These are phyloP conservation scores for Lycium barbarum DNA, from an alignment of 257 asterid genomes.

Conservation along the genomic window DNA sequence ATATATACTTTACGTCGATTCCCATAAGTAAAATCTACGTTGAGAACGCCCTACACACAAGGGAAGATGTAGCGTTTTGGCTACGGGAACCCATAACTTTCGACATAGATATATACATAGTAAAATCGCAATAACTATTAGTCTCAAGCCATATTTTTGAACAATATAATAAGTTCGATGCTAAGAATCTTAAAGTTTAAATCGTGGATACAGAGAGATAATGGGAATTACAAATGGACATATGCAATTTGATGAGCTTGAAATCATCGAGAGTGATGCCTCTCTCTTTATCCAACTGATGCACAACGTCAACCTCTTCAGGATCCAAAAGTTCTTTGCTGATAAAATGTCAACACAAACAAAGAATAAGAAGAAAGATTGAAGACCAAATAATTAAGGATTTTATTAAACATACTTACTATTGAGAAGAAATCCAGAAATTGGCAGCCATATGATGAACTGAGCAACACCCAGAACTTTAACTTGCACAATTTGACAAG, in stretches of 20 bases:
- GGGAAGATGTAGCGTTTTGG: neutral
- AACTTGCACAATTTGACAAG: constrained; percentile 1
- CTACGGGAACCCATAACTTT: too few species aligned
- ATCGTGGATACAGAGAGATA: neutral
- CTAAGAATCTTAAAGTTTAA: neutral
- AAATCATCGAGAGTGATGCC: constrained; percentile 85
- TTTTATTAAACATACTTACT: constrained; percentile 58
- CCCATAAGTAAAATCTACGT: neutral
- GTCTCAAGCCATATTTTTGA: neutral
- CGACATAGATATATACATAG: too few species aligned
- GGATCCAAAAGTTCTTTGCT: constrained; percentile 86
- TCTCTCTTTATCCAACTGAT: constrained; percentile 74
- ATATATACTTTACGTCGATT: neutral
- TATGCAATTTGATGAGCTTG: constrained; percentile 89
- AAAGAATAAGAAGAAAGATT: neutral
- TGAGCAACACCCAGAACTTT: neutral
- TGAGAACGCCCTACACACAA: neutral
- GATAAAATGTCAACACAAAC: neutral
- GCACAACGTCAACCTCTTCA: constrained; percentile 85
- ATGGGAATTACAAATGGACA: constrained; percentile 65
- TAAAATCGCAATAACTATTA: too few species aligned
- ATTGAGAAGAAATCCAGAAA: constrained; percentile 96
- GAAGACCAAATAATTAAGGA: neutral
- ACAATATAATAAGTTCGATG: too few species aligned
- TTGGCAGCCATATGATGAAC: constrained; percentile 74